Evolutionary conservation across 495 filamentous ascomycete genomes (phyloP), one percentile per base, ranked within the genome.

Genomic region (Ramalina intermedia): DNA sequence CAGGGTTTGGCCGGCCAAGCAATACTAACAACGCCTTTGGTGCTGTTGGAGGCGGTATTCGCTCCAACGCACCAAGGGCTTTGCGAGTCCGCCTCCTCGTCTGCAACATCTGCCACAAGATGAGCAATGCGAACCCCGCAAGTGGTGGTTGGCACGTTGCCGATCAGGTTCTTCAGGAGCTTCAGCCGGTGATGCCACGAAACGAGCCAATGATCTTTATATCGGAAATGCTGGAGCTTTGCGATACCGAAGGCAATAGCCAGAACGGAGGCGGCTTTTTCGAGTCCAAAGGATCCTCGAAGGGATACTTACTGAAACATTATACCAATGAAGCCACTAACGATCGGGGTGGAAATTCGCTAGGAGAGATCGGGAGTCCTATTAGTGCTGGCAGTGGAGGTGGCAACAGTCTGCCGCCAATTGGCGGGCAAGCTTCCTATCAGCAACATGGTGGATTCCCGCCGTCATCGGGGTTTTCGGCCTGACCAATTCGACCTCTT

Each of bases 221-320:
- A 45, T 67, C 76, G 26, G 88, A 94, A 53, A 71, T 98, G 62
- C 70, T 87, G n/a, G 82, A 86, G 42, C 85, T 94, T 48, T 90
- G 84, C 63, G 89, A 96, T 52, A 93, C 89, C 1, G 82, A 91
- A 60, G 91, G 91, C 49, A 93, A 85, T 56, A 59, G 69, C 0
- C 75, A 82, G 43, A 96, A 96, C 54, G 91, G 91, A 46, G 91
- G 91, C 46, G 91, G 91, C 17, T 80, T 71, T 38, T 94, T 96
- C 61, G 74, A 69, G 43, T 71, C 73, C 37, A 71, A 76, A 38
- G 72, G 63, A 0, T 58, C 64, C 21, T 66, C 58, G 8, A 66
- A 67, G 24, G 62, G 61, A 42, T 67, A 65, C 29, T 67, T 74
- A 37, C 81, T 94, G 54, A 78, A 75, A 48, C 84, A 78, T 59